Conservation (phyloP, 2,329 filamentous ascomycete species). For the Grosmannia serpens region DNA sequence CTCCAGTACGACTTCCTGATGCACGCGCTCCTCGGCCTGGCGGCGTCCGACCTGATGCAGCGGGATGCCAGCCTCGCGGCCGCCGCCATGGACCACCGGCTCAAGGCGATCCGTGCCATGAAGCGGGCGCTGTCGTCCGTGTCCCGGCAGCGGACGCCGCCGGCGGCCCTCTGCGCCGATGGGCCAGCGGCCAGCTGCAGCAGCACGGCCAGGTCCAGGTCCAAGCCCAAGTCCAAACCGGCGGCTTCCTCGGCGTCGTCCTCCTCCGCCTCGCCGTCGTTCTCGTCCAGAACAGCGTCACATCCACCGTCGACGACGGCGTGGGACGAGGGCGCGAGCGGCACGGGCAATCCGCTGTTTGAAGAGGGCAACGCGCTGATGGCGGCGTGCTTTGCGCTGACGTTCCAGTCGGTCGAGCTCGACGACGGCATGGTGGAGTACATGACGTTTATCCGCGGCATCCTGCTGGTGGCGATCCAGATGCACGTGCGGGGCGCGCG, state of each 20-base stretch:
- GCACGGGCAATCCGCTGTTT: constrained; percentile 13
- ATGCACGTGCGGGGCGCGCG: constrained; percentile 41
- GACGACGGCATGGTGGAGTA: constrained; percentile 49
- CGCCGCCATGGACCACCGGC: constrained; percentile 51
- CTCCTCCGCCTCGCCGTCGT: neutral
- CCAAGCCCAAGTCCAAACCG: constrained; percentile 5
- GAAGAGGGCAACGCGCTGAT: constrained; percentile 49
- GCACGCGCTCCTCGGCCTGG: constrained; percentile 57
- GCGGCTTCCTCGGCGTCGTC: neutral
- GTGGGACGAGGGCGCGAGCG: neutral
- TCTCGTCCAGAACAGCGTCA: neutral
- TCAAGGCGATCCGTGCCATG: constrained; percentile 52
- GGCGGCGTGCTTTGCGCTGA: constrained; percentile 47
- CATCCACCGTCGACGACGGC: neutral
- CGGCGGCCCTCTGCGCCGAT: neutral
- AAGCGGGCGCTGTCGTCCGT: constrained; percentile 39
- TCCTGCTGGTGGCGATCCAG: constrained; percentile 42
- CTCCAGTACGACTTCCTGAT: constrained; percentile 53
- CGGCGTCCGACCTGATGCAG: constrained; percentile 52
- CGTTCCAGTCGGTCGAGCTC: constrained; percentile 45
- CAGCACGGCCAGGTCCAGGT: neutral
- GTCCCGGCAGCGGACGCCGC: constrained; percentile 17
- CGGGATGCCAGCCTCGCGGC: constrained; percentile 38
- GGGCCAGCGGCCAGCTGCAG: too few species aligned
- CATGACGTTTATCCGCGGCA: constrained; percentile 48